A percentile compares a stretch with the other conserved stretches of the same genome.
These are phyloP conservation scores for Luvunga scandens DNA, from an alignment of 345 rosid genomes.

Conservation along the genomic window DNA sequence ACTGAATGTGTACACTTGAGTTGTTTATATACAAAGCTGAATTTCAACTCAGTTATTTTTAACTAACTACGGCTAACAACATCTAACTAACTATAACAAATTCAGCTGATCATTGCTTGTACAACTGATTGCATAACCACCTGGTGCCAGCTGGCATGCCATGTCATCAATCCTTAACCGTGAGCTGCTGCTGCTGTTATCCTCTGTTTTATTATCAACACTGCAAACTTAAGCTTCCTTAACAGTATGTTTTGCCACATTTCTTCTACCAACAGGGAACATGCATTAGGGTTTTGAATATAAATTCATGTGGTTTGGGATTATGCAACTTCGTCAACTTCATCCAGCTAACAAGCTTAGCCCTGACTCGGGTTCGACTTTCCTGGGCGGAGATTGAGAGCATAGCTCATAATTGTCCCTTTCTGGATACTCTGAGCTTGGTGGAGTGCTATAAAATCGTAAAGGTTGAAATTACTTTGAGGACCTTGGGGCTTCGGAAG, in stretches of 20 bases:
- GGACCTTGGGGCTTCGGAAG: background rate
- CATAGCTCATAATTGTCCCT: background rate
- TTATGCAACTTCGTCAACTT: background rate
- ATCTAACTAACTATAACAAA: no score
- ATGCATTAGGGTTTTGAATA: background rate
- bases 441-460: background rate
- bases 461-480: background rate
- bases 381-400: background rate
- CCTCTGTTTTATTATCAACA: no score
- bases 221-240: no score
- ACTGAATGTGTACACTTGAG: no score
- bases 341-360: background rate
- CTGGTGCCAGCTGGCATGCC: no score
- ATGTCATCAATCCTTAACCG: no score
- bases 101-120: no score
- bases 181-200: no score
- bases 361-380: background rate
- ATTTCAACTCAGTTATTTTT: no score
- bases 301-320: background rate
- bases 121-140: no score
- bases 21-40: no score
- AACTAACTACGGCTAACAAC: no score
- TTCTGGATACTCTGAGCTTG: background rate
- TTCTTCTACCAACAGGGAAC: background rate
- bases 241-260: conserved; percentile 8